Conservation (phyloP, 352 stramenopile genomes). For the Phytopythium montanum region DNA sequence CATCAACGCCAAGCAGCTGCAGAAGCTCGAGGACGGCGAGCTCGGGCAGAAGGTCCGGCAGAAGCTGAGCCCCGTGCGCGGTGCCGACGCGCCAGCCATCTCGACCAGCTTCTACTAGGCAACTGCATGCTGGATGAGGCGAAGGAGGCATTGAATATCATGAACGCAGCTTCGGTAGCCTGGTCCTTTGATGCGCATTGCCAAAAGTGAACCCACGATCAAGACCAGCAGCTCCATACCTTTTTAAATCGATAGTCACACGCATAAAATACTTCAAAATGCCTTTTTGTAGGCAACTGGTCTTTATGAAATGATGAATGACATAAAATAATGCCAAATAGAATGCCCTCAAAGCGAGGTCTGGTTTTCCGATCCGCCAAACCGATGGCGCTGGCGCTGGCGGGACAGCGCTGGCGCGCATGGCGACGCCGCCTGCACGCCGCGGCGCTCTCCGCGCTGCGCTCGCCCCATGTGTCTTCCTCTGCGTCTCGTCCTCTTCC, state of each 20-base stretch:
- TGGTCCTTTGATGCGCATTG: neutral
- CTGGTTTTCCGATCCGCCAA: too few relatives aligned
- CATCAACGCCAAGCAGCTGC: conserved; percentile 61
- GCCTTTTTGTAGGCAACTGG: too few relatives aligned
- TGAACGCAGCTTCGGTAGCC: neutral
- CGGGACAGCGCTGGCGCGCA: conserved; percentile 13
- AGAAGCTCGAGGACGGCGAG: conserved; percentile 58
- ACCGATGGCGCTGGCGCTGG: neutral
- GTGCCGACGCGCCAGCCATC: conserved; percentile 29
- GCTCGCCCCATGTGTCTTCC: conserved; percentile 11
- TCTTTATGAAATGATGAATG: too few relatives aligned
- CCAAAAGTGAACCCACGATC: neutral
- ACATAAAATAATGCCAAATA: too few relatives aligned
- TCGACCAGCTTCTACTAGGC: conserved; percentile 49
- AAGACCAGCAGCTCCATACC: too few relatives aligned
- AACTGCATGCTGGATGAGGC: neutral
- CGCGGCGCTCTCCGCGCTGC: conserved; percentile 25
- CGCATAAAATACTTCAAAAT: too few relatives aligned
- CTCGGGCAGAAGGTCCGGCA: conserved; percentile 53
- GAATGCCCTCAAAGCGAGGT: too few relatives aligned
- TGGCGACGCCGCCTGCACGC: conserved; percentile 27
- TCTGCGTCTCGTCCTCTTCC: neutral
- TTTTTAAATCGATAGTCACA: too few relatives aligned
- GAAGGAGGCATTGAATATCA: neutral
- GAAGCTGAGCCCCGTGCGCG: conserved; percentile 56